Percentiles rank a stretch among this genome's conserved stretches.
phyloP scores from a whole-genome alignment of 2,329 filamentous ascomycete species.

The Pseudocercospora cruenta region DNA sequence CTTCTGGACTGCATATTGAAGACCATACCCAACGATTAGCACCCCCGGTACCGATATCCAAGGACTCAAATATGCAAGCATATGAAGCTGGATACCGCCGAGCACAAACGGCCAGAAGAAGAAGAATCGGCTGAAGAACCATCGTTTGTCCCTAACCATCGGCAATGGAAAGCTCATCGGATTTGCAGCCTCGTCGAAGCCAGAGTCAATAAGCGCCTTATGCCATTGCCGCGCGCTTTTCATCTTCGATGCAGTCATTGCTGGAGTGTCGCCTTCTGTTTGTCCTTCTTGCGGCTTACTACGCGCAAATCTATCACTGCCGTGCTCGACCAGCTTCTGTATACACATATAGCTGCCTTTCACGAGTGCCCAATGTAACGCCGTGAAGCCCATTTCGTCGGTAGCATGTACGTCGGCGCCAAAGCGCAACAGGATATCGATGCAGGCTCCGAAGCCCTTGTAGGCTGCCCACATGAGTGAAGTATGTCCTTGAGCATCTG shows the following conservation, averaged over 20 bases:
- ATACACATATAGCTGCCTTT: constrained; percentile 89
- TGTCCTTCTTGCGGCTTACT: constrained; percentile 57
- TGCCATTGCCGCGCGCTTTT: constrained; percentile 83
- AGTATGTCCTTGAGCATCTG: constrained; percentile 88
- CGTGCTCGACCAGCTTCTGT: constrained; percentile 93
- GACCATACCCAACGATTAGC: constrained; percentile 65
- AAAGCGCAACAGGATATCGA: constrained; percentile 91
- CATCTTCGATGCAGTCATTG: constrained; percentile 84
- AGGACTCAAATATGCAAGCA: constrained; percentile 74
- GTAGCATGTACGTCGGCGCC: constrained; percentile 88
- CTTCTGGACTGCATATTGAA: constrained; percentile 79
- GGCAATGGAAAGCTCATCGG: constrained; percentile 74
- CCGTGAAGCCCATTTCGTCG: constrained; percentile 92
- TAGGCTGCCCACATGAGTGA: constrained; percentile 98
- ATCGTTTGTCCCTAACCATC: constrained; percentile 74
- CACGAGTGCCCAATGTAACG: constrained; percentile 93
- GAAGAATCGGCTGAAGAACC: constrained; percentile 80
- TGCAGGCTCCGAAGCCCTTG: constrained; percentile 90
- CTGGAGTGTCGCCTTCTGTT: constrained; percentile 82
- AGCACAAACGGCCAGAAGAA: constrained; percentile 87
- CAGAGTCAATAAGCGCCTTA: constrained; percentile 78
- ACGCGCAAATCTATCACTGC: constrained; percentile 87
- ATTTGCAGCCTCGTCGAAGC: constrained; percentile 79
- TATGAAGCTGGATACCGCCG: constrained; percentile 69
- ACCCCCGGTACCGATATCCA: constrained; percentile 76